Evolutionary conservation across 176 grass and related monocot genomes (phyloP), one percentile per base, ranked within the genome.

Genomic region (Avena sativa): DNA sequence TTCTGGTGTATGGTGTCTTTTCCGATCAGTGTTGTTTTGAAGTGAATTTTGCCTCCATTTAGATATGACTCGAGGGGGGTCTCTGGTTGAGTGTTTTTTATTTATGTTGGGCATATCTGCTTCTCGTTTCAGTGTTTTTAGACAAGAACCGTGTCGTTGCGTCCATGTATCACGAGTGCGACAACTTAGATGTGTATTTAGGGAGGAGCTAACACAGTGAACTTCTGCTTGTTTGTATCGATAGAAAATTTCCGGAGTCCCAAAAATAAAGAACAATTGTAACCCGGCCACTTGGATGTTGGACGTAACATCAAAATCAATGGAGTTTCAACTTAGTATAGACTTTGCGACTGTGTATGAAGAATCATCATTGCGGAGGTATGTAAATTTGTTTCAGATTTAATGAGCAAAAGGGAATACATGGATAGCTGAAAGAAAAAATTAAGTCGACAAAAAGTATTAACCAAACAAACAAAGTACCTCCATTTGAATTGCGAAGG

Each of bases 201-300:
- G 10, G 62, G 62, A 30, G 62, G 62, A 30, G 28, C 25, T 65
- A 30, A 65, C 62, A 30, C 4, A 30, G 25, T 65, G 11, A 63
- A 30, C 6, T 30, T 65, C 4, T 5, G 1, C 21, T 30, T 30
- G 25, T 65, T 65, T 86, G 15, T 79, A 30, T 68, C 5, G 3
- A 58, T 2, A 79, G 84, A 79, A 72, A 44, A 89, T 95, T 79
- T 36, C 76, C 5, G 81, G 93, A 50, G 81, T 93, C 60, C 87
- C 87, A 48, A 85, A 63, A 55, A 91, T 93, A 16, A 87, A 64
- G 79, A 76, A 84, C 43, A 95, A 91, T 44, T 71, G 92, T 55
- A 95, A 95, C 79, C 93, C 93, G n/a, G 90, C 93, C 72, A 89
- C 93, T 61, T 92, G 93, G 93, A 95, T 95, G 86, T 46, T 95